Evolutionary conservation across 441 rosid species (phyloP).

Genomic region (Syzygium malaccense): DNA sequence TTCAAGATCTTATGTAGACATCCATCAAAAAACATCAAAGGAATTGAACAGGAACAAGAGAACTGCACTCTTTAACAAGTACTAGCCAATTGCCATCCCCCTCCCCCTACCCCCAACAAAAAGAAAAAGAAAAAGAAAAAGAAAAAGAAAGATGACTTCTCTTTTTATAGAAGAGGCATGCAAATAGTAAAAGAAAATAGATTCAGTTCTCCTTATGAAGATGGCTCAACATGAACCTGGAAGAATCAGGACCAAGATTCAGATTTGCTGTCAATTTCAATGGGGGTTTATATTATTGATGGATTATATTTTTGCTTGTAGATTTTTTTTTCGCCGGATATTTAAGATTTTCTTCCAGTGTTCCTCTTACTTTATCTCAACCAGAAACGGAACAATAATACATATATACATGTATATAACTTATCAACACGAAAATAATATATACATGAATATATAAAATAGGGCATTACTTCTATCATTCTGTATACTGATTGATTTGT

Average conservation of each 20-base stretch:
- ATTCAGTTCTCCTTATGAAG: background rate
- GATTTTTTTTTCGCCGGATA: background rate
- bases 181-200: background rate
- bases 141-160: background rate
- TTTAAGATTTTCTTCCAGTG: background rate
- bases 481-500: background rate
- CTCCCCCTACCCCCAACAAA: background rate
- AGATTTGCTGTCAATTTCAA: background rate
- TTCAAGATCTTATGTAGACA: background rate
- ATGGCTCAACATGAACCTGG: background rate
- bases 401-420: background rate
- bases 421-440: background rate
- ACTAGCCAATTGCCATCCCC: background rate
- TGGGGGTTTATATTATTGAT: background rate
- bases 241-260: background rate
- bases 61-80: background rate
- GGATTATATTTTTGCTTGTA: background rate
- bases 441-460: background rate
- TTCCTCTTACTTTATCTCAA: background rate
- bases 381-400: background rate
- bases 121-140: background rate
- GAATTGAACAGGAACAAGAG: background rate
- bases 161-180: background rate
- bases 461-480: background rate
- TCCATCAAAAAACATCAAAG: background rate